A percentile compares a stretch with the other conserved stretches of the same genome.
Conservation (phyloP, 352 stramenopile genomes). For the Phytophthora agathidicida region DNA sequence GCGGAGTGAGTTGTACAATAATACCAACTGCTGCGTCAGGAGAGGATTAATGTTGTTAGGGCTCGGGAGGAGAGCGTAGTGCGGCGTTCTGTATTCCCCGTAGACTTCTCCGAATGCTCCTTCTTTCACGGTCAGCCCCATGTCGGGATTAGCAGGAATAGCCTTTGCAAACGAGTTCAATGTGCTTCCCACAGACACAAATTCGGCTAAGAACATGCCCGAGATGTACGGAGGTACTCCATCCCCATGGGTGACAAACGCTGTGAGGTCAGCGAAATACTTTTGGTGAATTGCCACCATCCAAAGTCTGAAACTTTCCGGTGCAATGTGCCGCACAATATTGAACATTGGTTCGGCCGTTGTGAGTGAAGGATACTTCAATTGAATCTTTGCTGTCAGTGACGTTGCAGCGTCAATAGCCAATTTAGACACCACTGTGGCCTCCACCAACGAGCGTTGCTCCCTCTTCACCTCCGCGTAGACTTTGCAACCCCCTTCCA, state of each 20-base stretch:
- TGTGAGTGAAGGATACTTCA: slow-evolving; percentile 23
- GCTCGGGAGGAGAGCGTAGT: slow-evolving; percentile 11
- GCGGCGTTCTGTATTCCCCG: slow-evolving; percentile 12
- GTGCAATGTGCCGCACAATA: background rate
- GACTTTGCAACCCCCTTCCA: slow-evolving; percentile 16
- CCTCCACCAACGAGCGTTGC: slow-evolving; percentile 36
- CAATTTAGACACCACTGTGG: slow-evolving; percentile 30
- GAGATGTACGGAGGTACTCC: slow-evolving; percentile 11
- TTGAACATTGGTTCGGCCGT: background rate
- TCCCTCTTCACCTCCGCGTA: slow-evolving; percentile 34
- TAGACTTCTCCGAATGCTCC: slow-evolving; percentile 25
- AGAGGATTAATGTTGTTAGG: slow-evolving; percentile 16
- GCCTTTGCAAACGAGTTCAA: slow-evolving; percentile 25
- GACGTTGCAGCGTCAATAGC: slow-evolving; percentile 19
- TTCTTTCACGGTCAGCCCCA: slow-evolving; percentile 10
- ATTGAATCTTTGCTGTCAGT: slow-evolving; percentile 27
- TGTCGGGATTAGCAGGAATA: slow-evolving; percentile 7
- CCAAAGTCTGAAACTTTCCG: background rate
- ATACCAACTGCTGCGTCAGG: slow-evolving; percentile 20
- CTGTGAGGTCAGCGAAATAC: slow-evolving; percentile 1
- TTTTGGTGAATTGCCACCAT: slow-evolving; percentile 4
- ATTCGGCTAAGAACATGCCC: slow-evolving; percentile 29
- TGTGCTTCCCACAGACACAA: slow-evolving; percentile 15
- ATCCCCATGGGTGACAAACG: background rate
- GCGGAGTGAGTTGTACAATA: slow-evolving; percentile 30